phyloP scores from a whole-genome alignment of 176 grass and related monocot species.

The Triticum urartu region DNA sequence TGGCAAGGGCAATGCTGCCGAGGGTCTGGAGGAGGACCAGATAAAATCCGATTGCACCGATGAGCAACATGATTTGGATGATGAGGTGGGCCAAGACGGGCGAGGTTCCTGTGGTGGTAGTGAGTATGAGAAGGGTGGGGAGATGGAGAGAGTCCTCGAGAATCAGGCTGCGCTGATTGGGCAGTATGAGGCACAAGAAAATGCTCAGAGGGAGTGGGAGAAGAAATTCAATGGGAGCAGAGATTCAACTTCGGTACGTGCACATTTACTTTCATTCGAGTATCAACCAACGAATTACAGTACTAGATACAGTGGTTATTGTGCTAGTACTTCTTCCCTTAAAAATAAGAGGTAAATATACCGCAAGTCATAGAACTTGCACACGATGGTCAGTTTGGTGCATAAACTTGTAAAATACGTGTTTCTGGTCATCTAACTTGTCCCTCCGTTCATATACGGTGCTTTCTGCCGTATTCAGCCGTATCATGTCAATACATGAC shows the following conservation, averaged over 20 bases:
- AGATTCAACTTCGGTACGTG: constrained; percentile 41
- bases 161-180: constrained; percentile 83
- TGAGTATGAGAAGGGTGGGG: constrained; percentile 44
- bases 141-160: constrained; percentile 89
- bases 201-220: constrained; percentile 98
- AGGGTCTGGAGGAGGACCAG: constrained; percentile 25
- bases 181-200: constrained; percentile 74
- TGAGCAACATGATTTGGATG: constrained; percentile 48
- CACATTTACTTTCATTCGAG: background rate
- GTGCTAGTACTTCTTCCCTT: background rate
- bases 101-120: constrained; percentile 23
- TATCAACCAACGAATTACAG: background rate
- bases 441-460: no score
- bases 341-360: background rate
- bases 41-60: constrained; percentile 39
- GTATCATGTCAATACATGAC: no score
- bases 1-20: constrained; percentile 11
- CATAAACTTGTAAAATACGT: no score
- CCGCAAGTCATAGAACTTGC: no score
- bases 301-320: background rate
- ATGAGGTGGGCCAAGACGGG: constrained; percentile 37
- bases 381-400: no score
- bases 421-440: no score
- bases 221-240: constrained; percentile 56
- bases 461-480: no score